Evolutionary conservation across 768 basidiomycete species (phyloP).

Genomic region (Boletus pseudo-olivaceus): DNA sequence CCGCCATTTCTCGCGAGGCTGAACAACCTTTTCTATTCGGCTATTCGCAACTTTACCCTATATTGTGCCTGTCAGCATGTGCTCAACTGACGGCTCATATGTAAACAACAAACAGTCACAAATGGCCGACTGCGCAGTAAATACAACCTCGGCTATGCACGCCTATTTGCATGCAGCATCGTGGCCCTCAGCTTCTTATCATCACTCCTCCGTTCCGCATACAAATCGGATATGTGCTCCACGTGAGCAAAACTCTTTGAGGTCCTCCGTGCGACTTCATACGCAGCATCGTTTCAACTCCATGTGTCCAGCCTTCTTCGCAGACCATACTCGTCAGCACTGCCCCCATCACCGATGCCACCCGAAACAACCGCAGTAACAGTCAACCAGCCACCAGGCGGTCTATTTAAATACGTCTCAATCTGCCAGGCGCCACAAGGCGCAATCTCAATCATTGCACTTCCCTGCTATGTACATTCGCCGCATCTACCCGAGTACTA

Average conservation of each 20-base stretch:
- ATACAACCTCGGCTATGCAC: not conserved
- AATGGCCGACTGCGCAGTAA: not conserved
- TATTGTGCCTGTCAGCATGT: conserved; percentile 5
- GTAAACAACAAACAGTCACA: not conserved
- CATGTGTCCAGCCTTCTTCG: not conserved
- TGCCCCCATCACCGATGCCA: not conserved
- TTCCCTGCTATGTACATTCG: not conserved
- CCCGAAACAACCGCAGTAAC: not conserved
- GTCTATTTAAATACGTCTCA: not conserved
- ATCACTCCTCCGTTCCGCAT: not conserved
- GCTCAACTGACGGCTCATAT: not conserved
- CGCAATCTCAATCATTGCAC: not conserved
- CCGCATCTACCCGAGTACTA: not conserved
- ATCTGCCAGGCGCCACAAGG: not conserved
- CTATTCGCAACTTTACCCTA: not conserved
- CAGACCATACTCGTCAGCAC: not conserved
- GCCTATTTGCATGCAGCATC: not conserved
- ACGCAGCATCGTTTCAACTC: not conserved
- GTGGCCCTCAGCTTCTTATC: not conserved
- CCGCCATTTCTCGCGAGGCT: not conserved
- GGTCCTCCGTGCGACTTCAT: not conserved
- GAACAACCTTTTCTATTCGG: not conserved
- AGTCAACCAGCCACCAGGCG: not conserved
- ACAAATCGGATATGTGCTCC: not conserved
- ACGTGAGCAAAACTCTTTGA: not conserved